Evolutionary conservation across 2,329 filamentous ascomycete species (phyloP).

Genomic region (Sphaerulina musiva): DNA sequence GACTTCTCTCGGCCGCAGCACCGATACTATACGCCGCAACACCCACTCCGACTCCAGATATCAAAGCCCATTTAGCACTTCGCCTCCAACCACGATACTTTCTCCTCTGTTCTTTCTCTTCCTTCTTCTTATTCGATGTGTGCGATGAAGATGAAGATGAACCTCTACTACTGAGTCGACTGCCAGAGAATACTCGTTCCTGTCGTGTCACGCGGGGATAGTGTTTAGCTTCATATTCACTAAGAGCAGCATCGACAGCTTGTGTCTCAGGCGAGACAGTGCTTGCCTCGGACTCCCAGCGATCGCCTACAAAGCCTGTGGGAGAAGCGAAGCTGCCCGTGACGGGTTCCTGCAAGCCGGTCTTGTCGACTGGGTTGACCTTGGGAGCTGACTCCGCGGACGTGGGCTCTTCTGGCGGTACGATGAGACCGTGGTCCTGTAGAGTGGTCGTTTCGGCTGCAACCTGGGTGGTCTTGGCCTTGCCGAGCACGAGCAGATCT

Average conservation of each 20-base stretch:
- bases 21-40: conserved; percentile 54
- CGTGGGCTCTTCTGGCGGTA: conserved; percentile 10
- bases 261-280: conserved; percentile 42
- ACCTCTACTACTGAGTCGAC: conserved; percentile 21
- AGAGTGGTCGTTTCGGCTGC: conserved; percentile 9
- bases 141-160: conserved; percentile 32
- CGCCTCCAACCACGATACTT: conserved; percentile 31
- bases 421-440: conserved; percentile 23
- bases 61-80: conserved; percentile 38
- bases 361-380: conserved; percentile 54
- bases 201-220: conserved; percentile 42
- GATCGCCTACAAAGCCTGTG: conserved; percentile 52
- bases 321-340: conserved; percentile 58
- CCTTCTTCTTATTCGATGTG: conserved; percentile 1
- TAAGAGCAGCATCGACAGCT: conserved; percentile 17
- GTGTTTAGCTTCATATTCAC: conserved; percentile 36
- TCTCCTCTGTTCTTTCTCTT: conserved; percentile 14
- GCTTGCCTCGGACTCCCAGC: conserved; percentile 12
- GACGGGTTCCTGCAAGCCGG: conserved; percentile 26
- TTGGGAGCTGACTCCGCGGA: conserved; percentile 6
- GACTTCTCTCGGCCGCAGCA: conserved; percentile 46
- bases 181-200: conserved; percentile 45
- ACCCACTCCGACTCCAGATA: conserved; percentile 51
- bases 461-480: conserved; percentile 41
- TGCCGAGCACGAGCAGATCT: conserved; percentile 61